phyloP scores from a whole-genome alignment of 139 green algal genomes.

The Micromonas pusilla region DNA sequence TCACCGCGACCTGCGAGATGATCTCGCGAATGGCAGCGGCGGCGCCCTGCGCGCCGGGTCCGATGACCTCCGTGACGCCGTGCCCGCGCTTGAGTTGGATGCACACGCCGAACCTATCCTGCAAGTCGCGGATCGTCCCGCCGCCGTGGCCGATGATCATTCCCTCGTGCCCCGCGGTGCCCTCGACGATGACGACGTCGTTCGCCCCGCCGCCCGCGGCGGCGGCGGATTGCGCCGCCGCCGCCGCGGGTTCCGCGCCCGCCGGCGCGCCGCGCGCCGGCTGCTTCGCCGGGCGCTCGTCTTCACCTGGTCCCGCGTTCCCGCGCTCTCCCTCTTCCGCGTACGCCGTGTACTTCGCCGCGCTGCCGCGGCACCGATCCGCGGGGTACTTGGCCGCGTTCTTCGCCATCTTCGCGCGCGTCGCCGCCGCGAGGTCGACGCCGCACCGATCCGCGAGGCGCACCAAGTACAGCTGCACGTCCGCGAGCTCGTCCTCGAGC shows the following conservation, averaged over 20 bases:
- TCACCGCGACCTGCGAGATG: no score
- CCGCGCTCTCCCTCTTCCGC: background rate
- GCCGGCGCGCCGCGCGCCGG: no score
- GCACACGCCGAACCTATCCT: background rate
- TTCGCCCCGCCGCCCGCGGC: no score
- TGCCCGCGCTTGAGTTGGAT: background rate
- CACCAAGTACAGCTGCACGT: conserved; percentile 70
- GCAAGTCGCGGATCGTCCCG: background rate
- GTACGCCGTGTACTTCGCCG: conserved; percentile 63
- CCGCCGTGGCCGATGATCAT: conserved; percentile 17
- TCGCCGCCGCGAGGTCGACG: conserved; percentile 54
- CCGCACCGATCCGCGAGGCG: conserved; percentile 59
- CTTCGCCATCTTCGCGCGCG: conserved; percentile 43
- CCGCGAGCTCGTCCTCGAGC: conserved; percentile 62
- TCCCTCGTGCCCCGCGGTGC: conserved; percentile 7
- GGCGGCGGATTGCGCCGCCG: background rate
- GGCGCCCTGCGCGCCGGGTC: background rate
- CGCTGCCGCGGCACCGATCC: conserved; percentile 40
- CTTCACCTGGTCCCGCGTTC: background rate
- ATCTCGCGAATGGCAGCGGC: background rate
- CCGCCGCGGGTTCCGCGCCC: no score
- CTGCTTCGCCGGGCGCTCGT: no score
- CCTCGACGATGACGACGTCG: background rate
- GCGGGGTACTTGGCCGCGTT: conserved; percentile 60
- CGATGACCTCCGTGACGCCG: background rate